Evolutionary conservation across 768 basidiomycete species (phyloP).

Genomic region (Lactarius sanguifluus): DNA sequence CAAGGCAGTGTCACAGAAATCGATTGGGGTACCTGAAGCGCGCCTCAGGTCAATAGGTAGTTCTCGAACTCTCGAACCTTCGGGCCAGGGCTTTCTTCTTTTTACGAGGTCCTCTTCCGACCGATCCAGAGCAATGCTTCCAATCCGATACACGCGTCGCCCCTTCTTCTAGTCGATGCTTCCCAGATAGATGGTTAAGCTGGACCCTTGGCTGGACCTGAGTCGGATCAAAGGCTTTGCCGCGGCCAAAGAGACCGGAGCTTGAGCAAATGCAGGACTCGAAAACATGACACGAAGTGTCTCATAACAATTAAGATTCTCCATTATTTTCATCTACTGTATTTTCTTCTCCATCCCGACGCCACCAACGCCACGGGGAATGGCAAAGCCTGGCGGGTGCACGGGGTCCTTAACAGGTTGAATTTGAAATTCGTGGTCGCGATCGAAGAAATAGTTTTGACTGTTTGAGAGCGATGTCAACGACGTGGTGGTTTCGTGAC

Average conservation of each 20-base stretch:
- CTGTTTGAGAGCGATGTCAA: background rate
- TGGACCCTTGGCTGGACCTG: background rate
- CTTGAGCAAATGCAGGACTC: background rate
- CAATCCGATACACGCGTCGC: background rate
- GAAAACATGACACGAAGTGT: background rate
- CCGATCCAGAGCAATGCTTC: background rate
- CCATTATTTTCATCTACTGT: background rate
- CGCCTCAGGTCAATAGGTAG: background rate
- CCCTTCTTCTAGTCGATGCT: background rate
- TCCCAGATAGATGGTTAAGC: background rate
- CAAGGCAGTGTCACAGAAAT: background rate
- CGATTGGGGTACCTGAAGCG: background rate
- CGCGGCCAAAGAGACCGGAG: background rate
- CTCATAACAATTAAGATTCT: background rate
- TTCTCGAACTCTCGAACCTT: background rate
- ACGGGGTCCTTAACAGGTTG: background rate
- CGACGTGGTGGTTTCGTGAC: background rate
- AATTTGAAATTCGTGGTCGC: background rate
- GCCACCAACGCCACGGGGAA: background rate
- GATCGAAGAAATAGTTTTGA: background rate
- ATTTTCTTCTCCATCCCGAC: background rate
- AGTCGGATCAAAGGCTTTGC: background rate
- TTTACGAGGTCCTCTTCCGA: background rate
- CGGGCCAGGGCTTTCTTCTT: background rate
- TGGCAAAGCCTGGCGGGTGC: background rate